Evolutionary conservation across 2,329 filamentous ascomycete species (phyloP), one percentile per base, ranked within the genome.

Genomic region (Colletotrichum gigasporum): DNA sequence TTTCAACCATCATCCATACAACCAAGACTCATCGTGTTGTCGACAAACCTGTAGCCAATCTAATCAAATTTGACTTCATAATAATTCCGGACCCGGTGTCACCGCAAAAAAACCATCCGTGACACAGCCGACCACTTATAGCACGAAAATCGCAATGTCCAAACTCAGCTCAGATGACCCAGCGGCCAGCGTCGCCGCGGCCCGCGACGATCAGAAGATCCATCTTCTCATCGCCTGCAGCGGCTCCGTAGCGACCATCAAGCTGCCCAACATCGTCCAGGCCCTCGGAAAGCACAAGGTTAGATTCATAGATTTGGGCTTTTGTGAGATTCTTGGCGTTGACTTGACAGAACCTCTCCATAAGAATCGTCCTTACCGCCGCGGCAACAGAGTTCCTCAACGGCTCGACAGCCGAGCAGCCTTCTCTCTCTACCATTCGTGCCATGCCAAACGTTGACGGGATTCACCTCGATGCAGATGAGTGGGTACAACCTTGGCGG

Each of bases 381-480:
- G 88, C 90, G 2, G 92, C 95, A 0, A 79, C 85, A 22, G 84
- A 89, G 28, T 98, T 98, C 75, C 87, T 98, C 0, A 82, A 82
- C 11, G 92, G 91, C 26, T 92, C 97, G 74, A 87, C 88, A 32
- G 73, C 77, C 3, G 94, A 97, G 76, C 93, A 97, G 75, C 93
- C 94, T 0, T 80, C 84, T 1, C 75, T 96, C 2, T 78, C 82
- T 0, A 77, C 84, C 1, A 79, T 97, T 4, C 77, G 80, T 11
- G 70, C 77, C 3, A 77, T 92, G 5, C 87, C 89, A 3, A 90
- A 91, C 68, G 91, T 98, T 6, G 93, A 96, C 42, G 92, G 84
- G 18, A 84, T 97, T 48, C 94, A 97, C 77, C 82, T 85, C 8
- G 93, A 98, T 73, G 86, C 87, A n/a, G 92, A 94, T 68, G 96